Conservation (phyloP, 345 rosid genomes). For the Heritiera fomes region DNA sequence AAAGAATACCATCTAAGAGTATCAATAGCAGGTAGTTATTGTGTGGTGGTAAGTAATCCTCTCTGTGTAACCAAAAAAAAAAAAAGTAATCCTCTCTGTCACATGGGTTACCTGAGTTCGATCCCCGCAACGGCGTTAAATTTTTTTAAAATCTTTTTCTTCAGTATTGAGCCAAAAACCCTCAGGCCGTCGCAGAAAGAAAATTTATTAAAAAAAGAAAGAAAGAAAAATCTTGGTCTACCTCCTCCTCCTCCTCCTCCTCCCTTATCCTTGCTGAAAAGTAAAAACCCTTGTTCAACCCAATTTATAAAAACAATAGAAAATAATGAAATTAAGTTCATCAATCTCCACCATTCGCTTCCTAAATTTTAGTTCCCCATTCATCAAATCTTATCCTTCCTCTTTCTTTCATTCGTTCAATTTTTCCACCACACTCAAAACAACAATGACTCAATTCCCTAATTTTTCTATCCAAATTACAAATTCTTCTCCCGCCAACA, state of each 20-base stretch:
- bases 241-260: neutral
- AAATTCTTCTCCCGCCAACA: neutral
- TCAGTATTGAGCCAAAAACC: too few relatives aligned
- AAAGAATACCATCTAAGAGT: too few relatives aligned
- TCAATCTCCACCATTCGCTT: conserved; percentile 3
- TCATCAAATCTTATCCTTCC: conserved; percentile 2
- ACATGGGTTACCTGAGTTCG: too few relatives aligned
- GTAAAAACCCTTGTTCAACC: neutral
- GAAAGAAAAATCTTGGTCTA: too few relatives aligned
- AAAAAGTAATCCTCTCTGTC: too few relatives aligned
- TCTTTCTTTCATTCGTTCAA: neutral
- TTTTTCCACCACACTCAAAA: neutral
- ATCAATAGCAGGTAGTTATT: too few relatives aligned
- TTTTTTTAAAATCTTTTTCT: too few relatives aligned
- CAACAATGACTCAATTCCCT: conserved; percentile 10
- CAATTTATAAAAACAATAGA: neutral
- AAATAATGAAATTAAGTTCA: conserved; percentile 14
- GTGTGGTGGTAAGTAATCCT: too few relatives aligned
- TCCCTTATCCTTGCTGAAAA: neutral
- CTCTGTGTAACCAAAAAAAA: too few relatives aligned
- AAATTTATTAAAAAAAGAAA: too few relatives aligned
- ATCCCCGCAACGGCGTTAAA: too few relatives aligned
- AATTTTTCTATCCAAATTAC: neutral
- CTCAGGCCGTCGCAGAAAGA: too few relatives aligned
- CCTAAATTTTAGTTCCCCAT: neutral